Evolutionary conservation across 139 green algal genomes (phyloP), one percentile per base, ranked within the genome.

Genomic region (Nannochloris sp.): DNA sequence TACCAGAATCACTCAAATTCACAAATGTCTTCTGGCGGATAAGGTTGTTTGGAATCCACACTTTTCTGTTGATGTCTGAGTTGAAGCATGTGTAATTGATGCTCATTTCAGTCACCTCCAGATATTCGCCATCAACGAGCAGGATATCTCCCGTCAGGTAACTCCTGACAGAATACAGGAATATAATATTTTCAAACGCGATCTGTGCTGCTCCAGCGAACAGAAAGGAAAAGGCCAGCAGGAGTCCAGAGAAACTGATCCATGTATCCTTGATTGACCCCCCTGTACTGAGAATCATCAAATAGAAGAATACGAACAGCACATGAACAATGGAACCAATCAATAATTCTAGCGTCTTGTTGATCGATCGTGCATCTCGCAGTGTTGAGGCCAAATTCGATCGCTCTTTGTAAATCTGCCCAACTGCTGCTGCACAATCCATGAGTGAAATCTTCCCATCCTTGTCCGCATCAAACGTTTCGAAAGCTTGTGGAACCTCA

Each of bases 131-230:
- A 57, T 66, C 33, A 13, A 82, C 40, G 49, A 72, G 23, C 36
- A 84, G 30, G 13, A 55, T 74, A 65, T 90, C 84, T 11, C 80
- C 84, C 12, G 89, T 79, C 55, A 88, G 77, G 67, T 84, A 91
- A 57, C 82, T 76, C 62, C 86, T 82, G 53, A 87, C 69, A 25
- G 83, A 68, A 61, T 89, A 91, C 33, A 91, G 74, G 66, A 85
- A 85, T 20, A 91, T 62, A 23, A 82, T 68, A 12, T 72, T 56
- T 68, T 90, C 82, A 63, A 82, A 88, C 28, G 83, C 57, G 29
- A 61, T 59, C 49, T 66, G 69, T 28, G 86, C 60, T 26, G 46
- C 72, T 66, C 76, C 82, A 44, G 74, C 77, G 69, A 87, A 87
- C 14, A 85, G 70, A 57, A 87, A 85, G 6, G 50, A 59, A 40